phyloP scores from a whole-genome alignment of 2,329 filamentous ascomycete genomes.

The Penicillium sp. region DNA sequence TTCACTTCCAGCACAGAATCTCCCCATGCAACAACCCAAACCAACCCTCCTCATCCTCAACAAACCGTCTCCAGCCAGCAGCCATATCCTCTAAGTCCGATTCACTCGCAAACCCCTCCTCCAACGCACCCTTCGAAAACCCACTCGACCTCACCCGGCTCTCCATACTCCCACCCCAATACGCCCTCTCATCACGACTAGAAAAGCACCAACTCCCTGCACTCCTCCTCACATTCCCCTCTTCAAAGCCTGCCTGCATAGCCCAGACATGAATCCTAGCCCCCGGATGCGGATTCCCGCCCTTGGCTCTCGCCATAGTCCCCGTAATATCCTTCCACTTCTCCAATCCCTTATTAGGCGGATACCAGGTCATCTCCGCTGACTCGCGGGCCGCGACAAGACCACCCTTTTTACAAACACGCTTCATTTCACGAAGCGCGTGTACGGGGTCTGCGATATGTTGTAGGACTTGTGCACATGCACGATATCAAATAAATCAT shows the following conservation, averaged over 20 bases:
- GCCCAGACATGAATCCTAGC: conserved; percentile 35
- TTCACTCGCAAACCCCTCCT: conserved; percentile 28
- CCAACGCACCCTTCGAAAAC: conserved; percentile 26
- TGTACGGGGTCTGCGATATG: conserved; percentile 51
- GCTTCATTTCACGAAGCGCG: conserved; percentile 52
- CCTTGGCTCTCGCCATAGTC: conserved; percentile 21
- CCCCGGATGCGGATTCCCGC: conserved; percentile 28
- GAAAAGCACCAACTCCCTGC: conserved; percentile 37
- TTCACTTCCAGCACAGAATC: conserved; percentile 34
- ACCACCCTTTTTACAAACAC: conserved; percentile 50
- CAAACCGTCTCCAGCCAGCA: conserved; percentile 33
- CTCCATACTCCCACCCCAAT: conserved; percentile 36
- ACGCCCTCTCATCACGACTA: conserved; percentile 28
- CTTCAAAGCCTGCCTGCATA: conserved; percentile 31
- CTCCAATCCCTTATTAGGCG: conserved; percentile 24
- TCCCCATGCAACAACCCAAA: conserved; percentile 37
- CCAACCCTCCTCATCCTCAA: conserved; percentile 34
- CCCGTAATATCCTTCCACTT: conserved; percentile 23
- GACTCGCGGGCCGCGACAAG: conserved; percentile 49
- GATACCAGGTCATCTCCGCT: conserved; percentile 32
- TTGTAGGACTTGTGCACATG: conserved; percentile 55
- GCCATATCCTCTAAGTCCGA: conserved; percentile 32
- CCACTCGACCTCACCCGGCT: conserved; percentile 26
- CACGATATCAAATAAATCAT: conserved; percentile 55
- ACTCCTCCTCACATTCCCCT: conserved; percentile 22